phyloP scores from a whole-genome alignment of 129 eudicot genomes.

The Flaveria robusta region DNA sequence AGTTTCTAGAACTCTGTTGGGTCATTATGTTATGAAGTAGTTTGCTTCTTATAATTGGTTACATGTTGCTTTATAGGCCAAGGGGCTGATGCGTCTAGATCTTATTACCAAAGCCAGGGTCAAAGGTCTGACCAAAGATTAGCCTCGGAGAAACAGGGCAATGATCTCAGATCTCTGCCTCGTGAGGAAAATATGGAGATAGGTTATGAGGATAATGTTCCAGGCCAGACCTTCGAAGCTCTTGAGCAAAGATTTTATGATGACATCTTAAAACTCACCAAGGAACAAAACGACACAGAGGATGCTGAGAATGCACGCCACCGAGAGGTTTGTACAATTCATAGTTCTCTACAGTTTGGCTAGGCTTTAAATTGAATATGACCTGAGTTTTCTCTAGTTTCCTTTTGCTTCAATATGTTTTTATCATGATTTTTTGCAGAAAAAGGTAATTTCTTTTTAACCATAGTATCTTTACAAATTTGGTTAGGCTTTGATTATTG shows the following conservation, averaged over 20 bases:
- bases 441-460: no score
- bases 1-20: conserved; percentile 21
- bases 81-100: conserved; percentile 62
- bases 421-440: no score
- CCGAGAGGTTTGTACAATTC: conserved; percentile 60
- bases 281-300: conserved; percentile 84
- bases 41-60: background rate
- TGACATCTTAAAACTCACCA: conserved; percentile 70
- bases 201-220: conserved; percentile 64
- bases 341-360: background rate
- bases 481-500: no score
- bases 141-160: conserved; percentile 54
- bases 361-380: no score
- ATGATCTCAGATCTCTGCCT: conserved; percentile 65
- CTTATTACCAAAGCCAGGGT: conserved; percentile 66
- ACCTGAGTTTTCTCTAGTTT: no score
- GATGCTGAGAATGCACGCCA: conserved; percentile 90
- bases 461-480: no score
- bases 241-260: conserved; percentile 81
- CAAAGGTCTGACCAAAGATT: conserved; percentile 66
- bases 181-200: conserved; percentile 74
- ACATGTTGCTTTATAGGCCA: conserved; percentile 49
- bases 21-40: conserved; percentile 5
- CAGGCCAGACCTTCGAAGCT: conserved; percentile 63
- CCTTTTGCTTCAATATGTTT: no score